Conservation (phyloP, 495 filamentous ascomycete species). For the Trichocladium antarcticum region DNA sequence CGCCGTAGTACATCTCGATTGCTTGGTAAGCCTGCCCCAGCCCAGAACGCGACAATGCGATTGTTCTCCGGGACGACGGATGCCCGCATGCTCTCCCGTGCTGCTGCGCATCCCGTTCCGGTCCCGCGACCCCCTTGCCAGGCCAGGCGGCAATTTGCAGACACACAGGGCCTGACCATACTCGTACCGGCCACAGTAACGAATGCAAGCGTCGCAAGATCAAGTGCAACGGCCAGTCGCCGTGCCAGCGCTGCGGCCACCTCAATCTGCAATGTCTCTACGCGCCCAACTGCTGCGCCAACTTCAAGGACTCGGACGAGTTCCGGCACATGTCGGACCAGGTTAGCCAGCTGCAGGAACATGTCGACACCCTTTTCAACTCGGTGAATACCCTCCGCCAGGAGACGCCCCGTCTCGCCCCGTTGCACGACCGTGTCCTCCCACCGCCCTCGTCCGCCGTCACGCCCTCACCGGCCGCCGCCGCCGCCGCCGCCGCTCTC, state of each 20-base stretch:
- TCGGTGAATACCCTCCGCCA: conserved; percentile 55
- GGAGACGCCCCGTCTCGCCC: conserved; percentile 31
- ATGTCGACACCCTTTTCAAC: conserved; percentile 65
- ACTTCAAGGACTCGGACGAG: conserved; percentile 81
- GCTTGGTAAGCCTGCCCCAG: conserved; percentile 57
- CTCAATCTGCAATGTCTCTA: conserved; percentile 74
- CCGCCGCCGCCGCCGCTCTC: conserved; percentile 17
- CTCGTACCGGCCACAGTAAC: conserved; percentile 41
- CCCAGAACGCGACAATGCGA: no score
- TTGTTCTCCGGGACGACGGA: neutral
- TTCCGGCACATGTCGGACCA: conserved; percentile 68
- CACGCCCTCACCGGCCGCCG: conserved; percentile 29
- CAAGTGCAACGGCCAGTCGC: conserved; percentile 79
- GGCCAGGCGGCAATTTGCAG: neutral
- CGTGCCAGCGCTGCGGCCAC: conserved; percentile 76
- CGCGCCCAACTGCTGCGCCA: conserved; percentile 77
- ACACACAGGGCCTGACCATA: neutral
- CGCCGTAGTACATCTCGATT: conserved; percentile 67
- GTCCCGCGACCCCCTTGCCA: neutral
- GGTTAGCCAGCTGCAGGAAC: conserved; percentile 65
- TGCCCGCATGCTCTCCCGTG: neutral
- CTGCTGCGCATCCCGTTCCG: neutral
- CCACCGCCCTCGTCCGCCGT: conserved; percentile 21
- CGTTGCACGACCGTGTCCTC: conserved; percentile 30
- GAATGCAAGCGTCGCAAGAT: conserved; percentile 88